Evolutionary conservation across 495 filamentous ascomycete genomes (phyloP).

Genomic region (Extremus antarcticus): DNA sequence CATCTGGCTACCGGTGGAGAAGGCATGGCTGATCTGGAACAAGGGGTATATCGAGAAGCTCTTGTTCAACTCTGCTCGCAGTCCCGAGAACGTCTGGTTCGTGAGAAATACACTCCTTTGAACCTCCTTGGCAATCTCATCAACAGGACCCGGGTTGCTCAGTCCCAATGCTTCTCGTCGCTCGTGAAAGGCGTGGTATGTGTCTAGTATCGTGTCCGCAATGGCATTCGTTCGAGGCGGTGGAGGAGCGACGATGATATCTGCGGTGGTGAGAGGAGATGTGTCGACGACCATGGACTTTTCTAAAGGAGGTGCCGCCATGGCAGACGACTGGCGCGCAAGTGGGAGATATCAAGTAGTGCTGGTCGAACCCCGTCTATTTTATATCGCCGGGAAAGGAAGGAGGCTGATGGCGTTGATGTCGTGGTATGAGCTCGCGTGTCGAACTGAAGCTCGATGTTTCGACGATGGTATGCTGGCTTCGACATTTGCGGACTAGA

Average conservation of each 20-base stretch:
- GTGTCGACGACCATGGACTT: conserved; percentile 3
- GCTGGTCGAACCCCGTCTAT: not conserved
- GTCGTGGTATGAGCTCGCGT: not conserved
- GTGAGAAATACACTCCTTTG: conserved; percentile 88
- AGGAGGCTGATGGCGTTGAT: conserved; percentile 50
- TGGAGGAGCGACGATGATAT: conserved; percentile 43
- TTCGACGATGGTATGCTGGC: no score
- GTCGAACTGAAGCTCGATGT: no score
- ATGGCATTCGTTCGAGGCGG: conserved; percentile 10
- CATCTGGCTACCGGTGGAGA: conserved; percentile 78
- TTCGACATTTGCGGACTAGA: no score
- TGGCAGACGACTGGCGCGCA: not conserved
- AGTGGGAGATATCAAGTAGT: not conserved
- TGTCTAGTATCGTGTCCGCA: conserved; percentile 38
- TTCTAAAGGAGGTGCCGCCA: conserved; percentile 4
- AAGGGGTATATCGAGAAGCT: conserved; percentile 82
- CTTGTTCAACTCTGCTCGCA: conserved; percentile 93
- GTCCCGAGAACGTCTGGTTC: conserved; percentile 89
- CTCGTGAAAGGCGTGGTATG: conserved; percentile 71
- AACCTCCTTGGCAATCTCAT: conserved; percentile 84
- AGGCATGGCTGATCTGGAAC: conserved; percentile 95
- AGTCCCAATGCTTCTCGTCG: conserved; percentile 78
- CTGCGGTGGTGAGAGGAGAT: conserved; percentile 36
- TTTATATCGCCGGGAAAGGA: conserved; percentile 9
- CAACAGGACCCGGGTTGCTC: conserved; percentile 81